phyloP scores from a whole-genome alignment of 2,329 filamentous ascomycete species.

The Cryphonectria nitschkei region DNA sequence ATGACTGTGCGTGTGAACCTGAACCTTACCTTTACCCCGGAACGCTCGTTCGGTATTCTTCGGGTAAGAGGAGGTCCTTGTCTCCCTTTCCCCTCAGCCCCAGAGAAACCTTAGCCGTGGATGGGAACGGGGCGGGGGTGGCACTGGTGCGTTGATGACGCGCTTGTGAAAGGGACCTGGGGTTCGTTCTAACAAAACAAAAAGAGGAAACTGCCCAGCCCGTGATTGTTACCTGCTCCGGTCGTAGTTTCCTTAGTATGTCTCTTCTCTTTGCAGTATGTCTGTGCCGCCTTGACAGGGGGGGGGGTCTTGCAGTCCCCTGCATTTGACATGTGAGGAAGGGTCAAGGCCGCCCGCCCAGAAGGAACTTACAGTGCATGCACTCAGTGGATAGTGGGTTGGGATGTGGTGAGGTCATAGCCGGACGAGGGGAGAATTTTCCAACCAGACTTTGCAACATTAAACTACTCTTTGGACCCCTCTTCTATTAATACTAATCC shows the following conservation, averaged over 20 bases:
- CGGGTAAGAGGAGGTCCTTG: constrained; percentile 29
- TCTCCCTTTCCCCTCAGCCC: constrained; percentile 18
- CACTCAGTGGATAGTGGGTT: not conserved
- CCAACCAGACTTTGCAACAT: no score
- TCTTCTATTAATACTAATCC: not conserved
- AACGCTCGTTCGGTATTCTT: constrained; percentile 23
- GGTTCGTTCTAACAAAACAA: constrained; percentile 2
- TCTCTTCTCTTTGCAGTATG: not conserved
- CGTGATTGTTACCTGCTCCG: not conserved
- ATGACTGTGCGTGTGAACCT: constrained; percentile 39
- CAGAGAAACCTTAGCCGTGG: constrained; percentile 7
- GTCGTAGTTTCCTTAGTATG: not conserved
- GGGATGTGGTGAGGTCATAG: constrained; percentile 10
- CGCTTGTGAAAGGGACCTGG: constrained; percentile 39
- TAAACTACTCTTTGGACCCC: no score
- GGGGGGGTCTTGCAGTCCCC: not conserved
- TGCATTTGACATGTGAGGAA: constrained; percentile 27
- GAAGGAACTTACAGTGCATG: not conserved
- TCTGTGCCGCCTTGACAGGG: constrained; percentile 2
- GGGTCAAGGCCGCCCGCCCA: not conserved
- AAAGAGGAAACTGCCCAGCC: not conserved
- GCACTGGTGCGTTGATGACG: constrained; percentile 12
- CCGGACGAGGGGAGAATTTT: not conserved
- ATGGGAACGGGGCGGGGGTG: not conserved
- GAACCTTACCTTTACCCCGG: constrained; percentile 25